Evolutionary conservation across 495 filamentous ascomycete species (phyloP).

Genomic region (Podospora comata): DNA sequence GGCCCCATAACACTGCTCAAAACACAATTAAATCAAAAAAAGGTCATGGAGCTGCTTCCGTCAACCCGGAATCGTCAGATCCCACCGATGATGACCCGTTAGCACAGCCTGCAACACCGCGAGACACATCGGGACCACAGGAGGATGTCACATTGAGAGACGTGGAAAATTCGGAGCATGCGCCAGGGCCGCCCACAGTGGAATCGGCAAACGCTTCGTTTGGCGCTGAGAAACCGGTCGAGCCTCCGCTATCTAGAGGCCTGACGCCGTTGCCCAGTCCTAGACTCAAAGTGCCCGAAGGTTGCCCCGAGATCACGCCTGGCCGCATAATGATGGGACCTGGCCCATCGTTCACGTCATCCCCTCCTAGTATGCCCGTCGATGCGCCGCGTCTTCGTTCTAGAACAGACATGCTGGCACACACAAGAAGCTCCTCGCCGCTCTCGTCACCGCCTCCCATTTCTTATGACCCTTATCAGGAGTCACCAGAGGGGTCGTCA

Average conservation of each 20-base stretch:
- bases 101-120: background rate
- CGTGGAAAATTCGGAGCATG: constrained; percentile 14
- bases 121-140: background rate
- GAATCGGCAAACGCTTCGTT: background rate
- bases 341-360: constrained; percentile 15
- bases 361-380: constrained; percentile 26
- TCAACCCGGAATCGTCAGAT: background rate
- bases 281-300: background rate
- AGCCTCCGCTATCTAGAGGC: background rate
- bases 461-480: constrained; percentile 45
- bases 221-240: background rate
- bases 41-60: background rate
- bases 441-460: constrained; percentile 47
- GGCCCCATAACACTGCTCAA: background rate
- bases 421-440: constrained; percentile 39
- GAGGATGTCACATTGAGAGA: constrained; percentile 12
- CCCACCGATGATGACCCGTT: background rate
- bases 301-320: background rate
- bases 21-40: background rate
- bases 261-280: constrained; percentile 22
- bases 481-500: constrained; percentile 24
- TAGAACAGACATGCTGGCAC: constrained; percentile 1
- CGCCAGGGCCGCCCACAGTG: constrained; percentile 13
- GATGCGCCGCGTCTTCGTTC: constrained; percentile 11
- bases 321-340: constrained; percentile 7